Base-by-base conservation (phyloP, 306 rosid genomes). In the Cyamopsis tetragonoloba region DNA sequence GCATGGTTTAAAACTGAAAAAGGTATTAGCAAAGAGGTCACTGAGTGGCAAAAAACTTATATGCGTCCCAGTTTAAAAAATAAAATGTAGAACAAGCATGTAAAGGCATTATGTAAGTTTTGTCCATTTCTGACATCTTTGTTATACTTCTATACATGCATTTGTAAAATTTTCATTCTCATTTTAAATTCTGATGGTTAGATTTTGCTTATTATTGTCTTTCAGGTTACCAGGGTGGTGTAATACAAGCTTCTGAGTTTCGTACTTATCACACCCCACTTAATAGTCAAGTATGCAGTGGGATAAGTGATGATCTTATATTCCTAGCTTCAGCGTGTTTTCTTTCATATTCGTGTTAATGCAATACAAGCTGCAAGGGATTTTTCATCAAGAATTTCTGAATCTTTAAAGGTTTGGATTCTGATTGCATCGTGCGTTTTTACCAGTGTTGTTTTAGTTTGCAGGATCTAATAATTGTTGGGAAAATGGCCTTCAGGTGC, bases 251-350 rank as follows among this genome's bases (percentile, higher is more conserved):
- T 41, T 89, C 97, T 26, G 97, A 93, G 71, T 93, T 89, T 71
- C 98, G 98, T 64, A 89, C 97, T 39, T 93, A 93, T 84, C 98
- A 93, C 73, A 89, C 98, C 27, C 97, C 98, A 46, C 60, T 93
- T 71, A 93, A 89, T 48, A 74, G 68, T 77, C 98, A 93, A 79
- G 98, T 93, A 85, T 71, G 84, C 51, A 22, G 51, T 20, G 50
- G 38, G 73, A 47, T 62, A 63, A 64, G 26, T 66, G 44, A 60
- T 61, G 56, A 42, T 56, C 18, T 47, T 62, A 24, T 46, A 79
- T 47, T 53, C 54, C 69, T 19, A 22, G 74, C 60, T 69, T 68
- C 18, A 2, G 62, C 67, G n/a, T 70, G 31, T 73, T 18, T 13
- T 49, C 18, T 47, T 20, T 15, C 58, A 32, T 39, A 27, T 62